phyloP scores from a whole-genome alignment of 805 yeast genomes.

The Danielia reshetovae region DNA sequence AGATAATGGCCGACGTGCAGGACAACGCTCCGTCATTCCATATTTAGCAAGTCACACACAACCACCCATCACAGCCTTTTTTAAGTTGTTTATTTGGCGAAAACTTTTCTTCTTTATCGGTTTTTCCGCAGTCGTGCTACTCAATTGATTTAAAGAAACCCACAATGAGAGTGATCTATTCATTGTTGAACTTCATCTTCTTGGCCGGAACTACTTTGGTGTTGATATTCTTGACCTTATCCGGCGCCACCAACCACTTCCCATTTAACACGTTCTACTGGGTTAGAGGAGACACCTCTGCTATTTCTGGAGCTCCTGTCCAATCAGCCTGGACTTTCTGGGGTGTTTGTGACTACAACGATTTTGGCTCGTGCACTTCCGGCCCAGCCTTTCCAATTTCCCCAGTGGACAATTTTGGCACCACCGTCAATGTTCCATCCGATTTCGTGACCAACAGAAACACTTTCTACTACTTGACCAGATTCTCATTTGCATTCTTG shows the following conservation, averaged over 20 bases:
- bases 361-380: constrained; percentile 49
- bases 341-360: constrained; percentile 56
- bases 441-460: constrained; percentile 53
- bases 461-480: constrained; percentile 58
- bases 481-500: constrained; percentile 62
- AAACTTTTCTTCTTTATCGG: not conserved
- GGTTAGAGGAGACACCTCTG: constrained; percentile 70
- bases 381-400: constrained; percentile 85
- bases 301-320: constrained; percentile 45
- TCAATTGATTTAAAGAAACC: too few relatives aligned
- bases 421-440: constrained; percentile 48
- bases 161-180: constrained; percentile 29
- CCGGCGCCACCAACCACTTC: constrained; percentile 18
- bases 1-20: constrained; percentile 8
- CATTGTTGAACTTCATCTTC: constrained; percentile 35
- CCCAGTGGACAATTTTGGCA: constrained; percentile 69
- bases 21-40: constrained; percentile 13
- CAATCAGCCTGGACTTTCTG: constrained; percentile 80
- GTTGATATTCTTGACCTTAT: constrained; percentile 44
- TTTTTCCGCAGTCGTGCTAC: not conserved
- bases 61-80: too few relatives aligned
- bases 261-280: constrained; percentile 61
- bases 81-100: not conserved
- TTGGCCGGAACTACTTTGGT: constrained; percentile 44
- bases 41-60: constrained; percentile 5